Percentiles rank a stretch among this genome's conserved stretches.
phyloP scores from a whole-genome alignment of 2,329 filamentous ascomycete genomes.

The Trichoderma lentiforme region DNA sequence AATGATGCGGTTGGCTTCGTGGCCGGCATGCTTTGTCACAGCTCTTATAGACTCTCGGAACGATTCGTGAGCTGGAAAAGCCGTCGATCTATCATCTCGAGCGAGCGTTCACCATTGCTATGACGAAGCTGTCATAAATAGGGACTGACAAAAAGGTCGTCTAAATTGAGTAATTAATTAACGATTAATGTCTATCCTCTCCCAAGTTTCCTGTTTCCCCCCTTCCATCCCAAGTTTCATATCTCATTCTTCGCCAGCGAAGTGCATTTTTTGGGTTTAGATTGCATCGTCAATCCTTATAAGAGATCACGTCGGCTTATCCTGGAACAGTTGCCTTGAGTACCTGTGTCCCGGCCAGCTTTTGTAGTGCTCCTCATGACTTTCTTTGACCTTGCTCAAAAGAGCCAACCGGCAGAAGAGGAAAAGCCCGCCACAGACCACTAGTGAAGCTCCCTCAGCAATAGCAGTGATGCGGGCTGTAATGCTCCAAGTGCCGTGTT shows the following conservation, averaged over 20 bases:
- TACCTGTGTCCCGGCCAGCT: conserved; percentile 19
- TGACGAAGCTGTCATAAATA: conserved; percentile 15
- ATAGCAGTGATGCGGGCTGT: conserved; percentile 38
- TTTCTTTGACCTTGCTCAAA: conserved; percentile 30
- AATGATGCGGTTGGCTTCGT: conserved; percentile 88
- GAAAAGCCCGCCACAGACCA: conserved; percentile 29
- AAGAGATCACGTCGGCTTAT: background rate
- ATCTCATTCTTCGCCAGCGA: conserved; percentile 6
- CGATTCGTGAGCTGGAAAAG: conserved; percentile 39
- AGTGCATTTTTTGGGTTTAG: background rate
- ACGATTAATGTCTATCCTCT: conserved; percentile 7
- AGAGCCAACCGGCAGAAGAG: conserved; percentile 32
- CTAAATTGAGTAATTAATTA: background rate
- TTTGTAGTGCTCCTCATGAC: conserved; percentile 27
- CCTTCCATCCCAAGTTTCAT: background rate
- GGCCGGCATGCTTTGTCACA: conserved; percentile 77
- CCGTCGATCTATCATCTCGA: conserved; percentile 20
- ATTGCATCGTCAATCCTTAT: background rate
- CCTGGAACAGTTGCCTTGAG: conserved; percentile 6
- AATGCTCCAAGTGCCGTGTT: conserved; percentile 42
- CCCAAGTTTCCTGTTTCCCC: background rate
- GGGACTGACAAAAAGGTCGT: background rate
- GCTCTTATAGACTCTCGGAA: conserved; percentile 55
- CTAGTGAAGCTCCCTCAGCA: conserved; percentile 33
- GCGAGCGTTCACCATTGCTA: conserved; percentile 33